phyloP scores from a whole-genome alignment of 495 filamentous ascomycete genomes.

The Aspergillus avenaceus region DNA sequence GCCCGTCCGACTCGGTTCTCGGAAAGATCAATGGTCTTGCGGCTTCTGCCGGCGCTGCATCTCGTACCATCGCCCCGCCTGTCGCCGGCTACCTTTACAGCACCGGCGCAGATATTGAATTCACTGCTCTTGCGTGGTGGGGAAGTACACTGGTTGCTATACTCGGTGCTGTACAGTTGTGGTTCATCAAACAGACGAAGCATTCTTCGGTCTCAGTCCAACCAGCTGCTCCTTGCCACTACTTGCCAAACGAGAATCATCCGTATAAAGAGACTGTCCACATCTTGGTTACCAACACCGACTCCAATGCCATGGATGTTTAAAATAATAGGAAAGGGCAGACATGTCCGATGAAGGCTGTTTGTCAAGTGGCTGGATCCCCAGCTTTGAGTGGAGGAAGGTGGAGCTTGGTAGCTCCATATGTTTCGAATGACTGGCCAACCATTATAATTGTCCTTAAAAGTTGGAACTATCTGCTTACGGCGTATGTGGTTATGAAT shows the following conservation, averaged over 20 bases:
- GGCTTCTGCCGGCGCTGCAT: conserved; percentile 72
- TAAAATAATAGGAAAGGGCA: not conserved
- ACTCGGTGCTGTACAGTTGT: conserved; percentile 64
- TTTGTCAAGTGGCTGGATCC: too few species aligned
- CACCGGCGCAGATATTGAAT: conserved; percentile 58
- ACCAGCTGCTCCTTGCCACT: conserved; percentile 27
- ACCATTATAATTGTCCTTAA: not conserved
- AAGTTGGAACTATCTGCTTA: not conserved
- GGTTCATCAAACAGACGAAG: conserved; percentile 54
- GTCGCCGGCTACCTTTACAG: conserved; percentile 73
- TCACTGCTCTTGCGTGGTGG: conserved; percentile 78
- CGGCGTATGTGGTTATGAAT: not conserved
- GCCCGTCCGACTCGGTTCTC: conserved; percentile 59
- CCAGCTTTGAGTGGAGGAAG: not conserved
- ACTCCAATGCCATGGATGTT: conserved; percentile 1
- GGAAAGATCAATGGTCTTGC: conserved; percentile 81
- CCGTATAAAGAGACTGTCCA: conserved; percentile 29
- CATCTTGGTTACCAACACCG: conserved; percentile 33
- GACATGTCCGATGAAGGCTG: not conserved
- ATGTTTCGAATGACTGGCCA: too few species aligned
- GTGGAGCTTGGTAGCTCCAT: not conserved
- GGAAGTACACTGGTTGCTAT: conserved; percentile 66
- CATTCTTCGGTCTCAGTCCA: conserved; percentile 34
- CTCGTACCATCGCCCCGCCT: conserved; percentile 71
- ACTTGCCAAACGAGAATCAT: conserved; percentile 19